Conservation (phyloP, 2,329 filamentous ascomycete genomes). For the Peltaster fructicola region DNA sequence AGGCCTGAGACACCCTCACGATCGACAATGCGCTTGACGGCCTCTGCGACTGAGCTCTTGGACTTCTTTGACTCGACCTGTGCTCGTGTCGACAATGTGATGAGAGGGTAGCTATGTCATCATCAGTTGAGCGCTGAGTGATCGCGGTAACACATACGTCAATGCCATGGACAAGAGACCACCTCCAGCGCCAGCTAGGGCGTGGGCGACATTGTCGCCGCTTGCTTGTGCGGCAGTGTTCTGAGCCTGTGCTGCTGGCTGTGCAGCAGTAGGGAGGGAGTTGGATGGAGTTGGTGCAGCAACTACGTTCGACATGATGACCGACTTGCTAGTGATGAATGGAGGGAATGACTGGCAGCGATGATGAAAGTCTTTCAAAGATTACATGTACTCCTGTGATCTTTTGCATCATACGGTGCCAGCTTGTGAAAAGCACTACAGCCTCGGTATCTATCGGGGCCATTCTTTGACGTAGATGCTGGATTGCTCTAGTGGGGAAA, state of each 20-base stretch:
- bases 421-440: no score
- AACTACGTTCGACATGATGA: slow-evolving; percentile 9
- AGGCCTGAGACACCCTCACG: slow-evolving; percentile 79
- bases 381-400: no score
- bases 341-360: no score
- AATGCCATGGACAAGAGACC: slow-evolving; percentile 90
- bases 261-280: slow-evolving; percentile 8
- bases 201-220: slow-evolving; percentile 93
- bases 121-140: slow-evolving; percentile 4
- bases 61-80: slow-evolving; percentile 95
- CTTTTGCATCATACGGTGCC: no score
- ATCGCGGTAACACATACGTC: slow-evolving; percentile 41
- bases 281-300: slow-evolving; percentile 11
- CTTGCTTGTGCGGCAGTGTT: slow-evolving; percentile 44
- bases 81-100: slow-evolving; percentile 90
- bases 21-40: slow-evolving; percentile 70
- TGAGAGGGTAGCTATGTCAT: slow-evolving; percentile 62
- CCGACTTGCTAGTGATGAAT: neutral
- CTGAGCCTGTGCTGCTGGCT: slow-evolving; percentile 7
- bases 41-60: slow-evolving; percentile 65
- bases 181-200: slow-evolving; percentile 79
- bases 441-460: no score
- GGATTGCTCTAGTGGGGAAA: no score
- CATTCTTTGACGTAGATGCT: no score
- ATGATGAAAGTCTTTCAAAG: no score